These are phyloP conservation scores for Arthrobotrys musiformis DNA, from an alignment of 2,329 filamentous ascomycete genomes.

Conservation along the genomic window DNA sequence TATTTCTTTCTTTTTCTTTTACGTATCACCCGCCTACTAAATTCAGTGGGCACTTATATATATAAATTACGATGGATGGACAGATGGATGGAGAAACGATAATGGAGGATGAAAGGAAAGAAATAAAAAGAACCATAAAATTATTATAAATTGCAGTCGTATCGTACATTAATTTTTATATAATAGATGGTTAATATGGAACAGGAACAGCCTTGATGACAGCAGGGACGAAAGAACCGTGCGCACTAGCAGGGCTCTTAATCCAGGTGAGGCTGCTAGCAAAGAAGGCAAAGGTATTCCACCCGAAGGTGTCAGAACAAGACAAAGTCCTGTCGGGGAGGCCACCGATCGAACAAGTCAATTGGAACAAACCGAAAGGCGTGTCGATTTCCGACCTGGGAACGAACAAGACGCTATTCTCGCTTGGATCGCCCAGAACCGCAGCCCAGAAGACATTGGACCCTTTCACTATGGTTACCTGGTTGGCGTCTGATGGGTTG, in stretches of 20 bases:
- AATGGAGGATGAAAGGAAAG: neutral
- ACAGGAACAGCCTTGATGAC: no score
- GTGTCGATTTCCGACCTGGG: neutral
- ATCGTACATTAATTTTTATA: no score
- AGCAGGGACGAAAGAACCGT: no score
- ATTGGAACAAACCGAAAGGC: no score
- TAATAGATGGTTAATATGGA: no score
- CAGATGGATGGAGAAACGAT: neutral
- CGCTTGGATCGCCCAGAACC: neutral
- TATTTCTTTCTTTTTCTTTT: neutral
- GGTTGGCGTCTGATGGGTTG: neutral
- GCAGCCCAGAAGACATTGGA: constrained; percentile 7
- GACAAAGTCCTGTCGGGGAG: neutral
- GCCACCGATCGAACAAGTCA: neutral
- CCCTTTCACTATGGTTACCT: neutral
- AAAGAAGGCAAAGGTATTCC: constrained; percentile 24
- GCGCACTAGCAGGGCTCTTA: neutral
- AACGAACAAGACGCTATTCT: constrained; percentile 14
- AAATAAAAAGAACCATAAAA: neutral
- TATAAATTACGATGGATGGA: neutral
- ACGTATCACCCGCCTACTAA: no score
- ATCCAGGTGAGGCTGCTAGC: neutral
- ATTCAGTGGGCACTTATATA: no score
- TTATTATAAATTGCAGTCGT: no score
- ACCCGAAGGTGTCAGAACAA: neutral